phyloP scores from a whole-genome alignment of 495 filamentous ascomycete species.

The Aspergillus haitiensis region DNA sequence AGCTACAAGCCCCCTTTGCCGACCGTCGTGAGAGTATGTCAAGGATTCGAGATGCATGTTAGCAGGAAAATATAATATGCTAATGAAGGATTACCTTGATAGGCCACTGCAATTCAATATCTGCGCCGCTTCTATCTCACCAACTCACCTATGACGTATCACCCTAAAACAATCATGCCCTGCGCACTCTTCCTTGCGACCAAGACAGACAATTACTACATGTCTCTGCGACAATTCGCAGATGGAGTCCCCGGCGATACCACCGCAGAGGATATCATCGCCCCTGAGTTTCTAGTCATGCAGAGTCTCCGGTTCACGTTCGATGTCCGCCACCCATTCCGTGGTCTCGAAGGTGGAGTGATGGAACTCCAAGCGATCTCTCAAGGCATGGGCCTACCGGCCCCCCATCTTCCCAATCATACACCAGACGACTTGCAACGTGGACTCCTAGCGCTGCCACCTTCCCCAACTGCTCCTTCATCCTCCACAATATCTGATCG shows the following conservation, averaged over 20 bases:
- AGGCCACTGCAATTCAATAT: conserved; percentile 90
- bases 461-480: conserved; percentile 23
- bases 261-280: conserved; percentile 70
- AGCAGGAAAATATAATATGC: background rate
- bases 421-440: conserved; percentile 41
- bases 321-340: conserved; percentile 87
- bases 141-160: conserved; percentile 93
- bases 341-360: conserved; percentile 77
- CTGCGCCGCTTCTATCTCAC: conserved; percentile 92
- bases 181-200: conserved; percentile 87
- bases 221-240: conserved; percentile 65
- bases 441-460: conserved; percentile 30
- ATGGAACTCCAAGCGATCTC: conserved; percentile 76
- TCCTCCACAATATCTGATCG: conserved; percentile 42
- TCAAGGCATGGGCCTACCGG: conserved; percentile 48
- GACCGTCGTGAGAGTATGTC: conserved; percentile 70
- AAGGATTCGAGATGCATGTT: background rate
- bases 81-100: background rate
- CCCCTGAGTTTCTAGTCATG: conserved; percentile 86
- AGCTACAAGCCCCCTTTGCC: conserved; percentile 76
- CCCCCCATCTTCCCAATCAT: conserved; percentile 36
- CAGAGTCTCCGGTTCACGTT: conserved; percentile 93
- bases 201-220: conserved; percentile 85
- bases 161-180: conserved; percentile 79
- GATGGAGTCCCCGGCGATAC: conserved; percentile 63